These are phyloP conservation scores for Fusarium chuoi DNA, from an alignment of 2,329 filamentous ascomycete species.

Conservation along the genomic window DNA sequence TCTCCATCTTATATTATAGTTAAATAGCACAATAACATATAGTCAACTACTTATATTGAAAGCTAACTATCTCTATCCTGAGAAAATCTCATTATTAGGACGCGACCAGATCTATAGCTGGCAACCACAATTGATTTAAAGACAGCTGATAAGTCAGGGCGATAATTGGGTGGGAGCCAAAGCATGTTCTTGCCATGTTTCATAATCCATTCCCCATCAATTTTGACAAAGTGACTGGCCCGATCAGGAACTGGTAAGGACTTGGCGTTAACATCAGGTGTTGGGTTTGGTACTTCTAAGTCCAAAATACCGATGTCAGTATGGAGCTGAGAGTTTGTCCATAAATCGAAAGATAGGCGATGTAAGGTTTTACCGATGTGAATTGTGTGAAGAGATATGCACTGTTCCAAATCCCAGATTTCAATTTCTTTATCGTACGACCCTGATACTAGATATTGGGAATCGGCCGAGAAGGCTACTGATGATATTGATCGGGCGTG, in stretches of 20 bases:
- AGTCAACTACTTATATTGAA: too few species aligned
- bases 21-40: fast-evolving
- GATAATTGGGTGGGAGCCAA: background rate
- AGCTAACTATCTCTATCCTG: fast-evolving
- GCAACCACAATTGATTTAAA: background rate
- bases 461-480: fast-evolving
- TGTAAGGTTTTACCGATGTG: fast-evolving
- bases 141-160: fast-evolving
- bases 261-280: fast-evolving
- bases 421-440: fast-evolving
- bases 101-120: fast-evolving
- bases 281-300: fast-evolving
- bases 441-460: fast-evolving
- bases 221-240: fast-evolving
- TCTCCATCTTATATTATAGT: fast-evolving
- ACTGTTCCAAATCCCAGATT: background rate
- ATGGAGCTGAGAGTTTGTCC: background rate
- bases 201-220: fast-evolving
- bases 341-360: background rate
- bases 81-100: background rate
- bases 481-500: fast-evolving
- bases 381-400: fast-evolving
- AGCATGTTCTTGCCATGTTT: fast-evolving
- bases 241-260: fast-evolving
- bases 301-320: fast-evolving